Evolutionary conservation across 352 stramenopile genomes (phyloP), one percentile per base, ranked within the genome.

Genomic region (Globisporangium radiosum): DNA sequence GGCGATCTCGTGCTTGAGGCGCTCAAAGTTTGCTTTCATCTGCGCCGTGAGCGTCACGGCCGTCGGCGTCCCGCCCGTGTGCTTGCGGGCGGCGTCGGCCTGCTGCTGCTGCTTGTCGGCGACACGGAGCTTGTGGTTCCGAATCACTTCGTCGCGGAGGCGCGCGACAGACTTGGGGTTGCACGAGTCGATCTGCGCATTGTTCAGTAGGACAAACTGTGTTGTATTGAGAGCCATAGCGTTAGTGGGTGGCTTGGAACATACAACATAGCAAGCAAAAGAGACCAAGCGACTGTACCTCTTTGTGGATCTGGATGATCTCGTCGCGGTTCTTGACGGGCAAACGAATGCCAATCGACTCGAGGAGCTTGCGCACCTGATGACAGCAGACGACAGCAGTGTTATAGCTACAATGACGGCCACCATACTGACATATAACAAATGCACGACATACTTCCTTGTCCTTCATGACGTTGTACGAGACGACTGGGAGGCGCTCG

Each of bases 291-390:
- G 13, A 19, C 10, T 64, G 36, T 60, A 94, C 84, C 76, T 94
- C 85, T 75, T 94, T 94, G 71, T 94, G 85, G 56, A 90, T 88
- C 59, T 90, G 79, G 62, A 94, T 90, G 63, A 92, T 91, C 47
- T 90, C 81, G n/a, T 92, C 82, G 40, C 81, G 71, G 59, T 84
- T 86, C 60, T 87, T 90, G 25, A 85, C 75, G 6, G 63, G 59
- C 9, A 78, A 61, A 36, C 73, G 71, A 38, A 94, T 75, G 51
- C 76, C 79, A 52, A 88, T 91, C 13, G 61, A 59, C 57, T 92
- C 81, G 19, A 94, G 65, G 17, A 92, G 65, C 65, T 92, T 90
- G 57, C 68, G 72, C 52, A 85, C 25, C 25, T 33, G 25, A 33
- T 33, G 25, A 33, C 25, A 33, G 25, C 25, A 25, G 25, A 25